A percentile compares a stretch with the other conserved stretches of the same genome.
Conservation (phyloP, 2,329 filamentous ascomycete genomes). For the Verticillium klebahnii region DNA sequence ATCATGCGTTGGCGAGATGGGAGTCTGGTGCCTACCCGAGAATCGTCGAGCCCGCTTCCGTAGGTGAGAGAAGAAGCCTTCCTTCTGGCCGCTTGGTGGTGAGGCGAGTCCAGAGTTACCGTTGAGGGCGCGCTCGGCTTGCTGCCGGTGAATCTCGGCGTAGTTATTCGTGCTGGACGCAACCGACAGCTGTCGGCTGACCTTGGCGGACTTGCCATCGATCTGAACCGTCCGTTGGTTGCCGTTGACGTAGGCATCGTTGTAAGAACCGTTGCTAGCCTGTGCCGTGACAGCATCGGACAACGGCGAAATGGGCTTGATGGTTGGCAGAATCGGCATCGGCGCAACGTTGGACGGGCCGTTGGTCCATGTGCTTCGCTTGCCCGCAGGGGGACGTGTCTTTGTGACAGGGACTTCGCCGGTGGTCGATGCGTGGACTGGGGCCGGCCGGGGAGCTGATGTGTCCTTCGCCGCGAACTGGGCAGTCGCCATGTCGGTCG, state of each 20-base stretch:
- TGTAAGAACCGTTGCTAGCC: conserved; percentile 62
- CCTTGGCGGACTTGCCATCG: conserved; percentile 68
- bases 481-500: conserved; percentile 53
- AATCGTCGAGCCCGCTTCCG: conserved; percentile 88
- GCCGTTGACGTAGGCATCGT: conserved; percentile 32
- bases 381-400: conserved; percentile 54
- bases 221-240: conserved; percentile 28
- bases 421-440: conserved; percentile 34
- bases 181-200: conserved; percentile 88
- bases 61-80: conserved; percentile 97
- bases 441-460: conserved; percentile 37
- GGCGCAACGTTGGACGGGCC: conserved; percentile 75
- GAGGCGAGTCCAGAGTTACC: conserved; percentile 73
- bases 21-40: conserved; percentile 83
- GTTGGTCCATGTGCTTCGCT: conserved; percentile 92
- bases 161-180: conserved; percentile 93
- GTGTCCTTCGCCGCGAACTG: conserved; percentile 43
- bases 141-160: conserved; percentile 80
- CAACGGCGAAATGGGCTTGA: conserved; percentile 92
- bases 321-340: conserved; percentile 93
- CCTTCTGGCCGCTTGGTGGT: conserved; percentile 75
- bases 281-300: conserved; percentile 90
- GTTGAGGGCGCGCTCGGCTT: conserved; percentile 86
- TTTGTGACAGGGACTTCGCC: conserved; percentile 38
- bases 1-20: conserved; percentile 73